Base-by-base conservation (phyloP, 2,329 filamentous ascomycete species). In the Sclerotinia subarctica region DNA sequence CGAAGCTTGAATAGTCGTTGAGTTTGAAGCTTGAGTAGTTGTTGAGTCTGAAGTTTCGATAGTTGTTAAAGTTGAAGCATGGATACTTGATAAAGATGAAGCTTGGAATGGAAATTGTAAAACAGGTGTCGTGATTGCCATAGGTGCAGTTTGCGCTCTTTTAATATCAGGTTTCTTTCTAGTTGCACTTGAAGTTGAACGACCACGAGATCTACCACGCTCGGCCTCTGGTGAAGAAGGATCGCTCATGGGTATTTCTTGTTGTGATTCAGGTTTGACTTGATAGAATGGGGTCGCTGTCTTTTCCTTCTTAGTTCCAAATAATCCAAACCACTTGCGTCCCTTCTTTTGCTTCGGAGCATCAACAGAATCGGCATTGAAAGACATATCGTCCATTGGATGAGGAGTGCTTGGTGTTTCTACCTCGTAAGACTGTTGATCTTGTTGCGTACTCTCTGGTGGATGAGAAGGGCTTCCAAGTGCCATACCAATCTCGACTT, bases 401-500 rank as follows among this genome's bases (percentile, higher is more conserved):
- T 73, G 72, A 29, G 73, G 72, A 32, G 76, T 76, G 26, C 72
- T 69, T 24, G 53, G 69, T 63, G 64, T 58, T 52, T 62, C 60
- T 47, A 35, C 10, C 1, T 7, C 65, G 56, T 62, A 32, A 64
- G 69, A 13, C 54, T 38, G 17, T 70, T 69, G 51, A 67, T 71
- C 68, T 46, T 67, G 44, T 58, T 73, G 73, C 71, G 71, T 73
- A 51, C 69, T 60, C 44, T 70, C 67, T 32, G 75, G 73, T 54
- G 70, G 79, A 21, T 79, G 77, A n/a, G 82, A 80, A 32, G 90
- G 90, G 74, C 90, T 93, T 44, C 90, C 90, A 67, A 93, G 79
- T 1, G 90, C 90, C 83, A 93, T 88, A 13, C 91, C 91, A 70
- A 93, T 93, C 72, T 72, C 71, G 46, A 64, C 66, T 10, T 54